Evolutionary conservation across 2,329 filamentous ascomycete genomes (phyloP).

Genomic region (Aspergillus viridinutans): DNA sequence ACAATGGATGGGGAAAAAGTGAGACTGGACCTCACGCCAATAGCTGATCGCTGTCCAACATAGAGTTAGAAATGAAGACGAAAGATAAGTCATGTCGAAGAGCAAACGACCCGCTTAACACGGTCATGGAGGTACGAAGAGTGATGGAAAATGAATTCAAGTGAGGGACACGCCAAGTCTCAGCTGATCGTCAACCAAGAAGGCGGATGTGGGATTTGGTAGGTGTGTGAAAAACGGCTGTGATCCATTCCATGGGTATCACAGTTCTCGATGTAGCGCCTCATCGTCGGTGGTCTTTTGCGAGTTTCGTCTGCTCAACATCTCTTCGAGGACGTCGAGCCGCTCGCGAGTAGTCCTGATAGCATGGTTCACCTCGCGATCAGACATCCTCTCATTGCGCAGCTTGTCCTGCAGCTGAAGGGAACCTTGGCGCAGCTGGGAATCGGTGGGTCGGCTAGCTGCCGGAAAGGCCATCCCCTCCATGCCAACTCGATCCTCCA

Average conservation of each 20-base stretch:
- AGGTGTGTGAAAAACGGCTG: not conserved
- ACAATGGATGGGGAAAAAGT: constrained; percentile 1
- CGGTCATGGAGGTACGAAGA: not conserved
- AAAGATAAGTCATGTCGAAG: not conserved
- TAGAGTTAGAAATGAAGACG: not conserved
- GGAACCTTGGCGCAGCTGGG: constrained; percentile 42
- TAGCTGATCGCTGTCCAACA: not conserved
- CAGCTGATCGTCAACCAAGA: not conserved
- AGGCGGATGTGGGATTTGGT: not conserved
- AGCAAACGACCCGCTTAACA: not conserved
- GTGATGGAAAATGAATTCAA: not conserved
- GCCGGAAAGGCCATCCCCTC: constrained; percentile 49
- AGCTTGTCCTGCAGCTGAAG: constrained; percentile 45
- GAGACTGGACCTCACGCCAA: not conserved
- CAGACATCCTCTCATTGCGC: constrained; percentile 64
- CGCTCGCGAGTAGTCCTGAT: constrained; percentile 85
- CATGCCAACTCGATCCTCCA: constrained; percentile 79
- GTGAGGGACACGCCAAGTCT: constrained; percentile 1
- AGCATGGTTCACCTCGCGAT: constrained; percentile 71
- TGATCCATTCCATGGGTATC: not conserved
- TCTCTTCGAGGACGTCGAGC: constrained; percentile 69
- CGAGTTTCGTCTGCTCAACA: constrained; percentile 57
- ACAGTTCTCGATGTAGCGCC: constrained; percentile 23
- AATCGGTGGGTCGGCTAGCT: constrained; percentile 19
- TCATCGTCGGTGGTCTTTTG: constrained; percentile 16